These are phyloP conservation scores for Skeletonema grethae DNA, from an alignment of 108 stramenopile species.

Conservation along the genomic window DNA sequence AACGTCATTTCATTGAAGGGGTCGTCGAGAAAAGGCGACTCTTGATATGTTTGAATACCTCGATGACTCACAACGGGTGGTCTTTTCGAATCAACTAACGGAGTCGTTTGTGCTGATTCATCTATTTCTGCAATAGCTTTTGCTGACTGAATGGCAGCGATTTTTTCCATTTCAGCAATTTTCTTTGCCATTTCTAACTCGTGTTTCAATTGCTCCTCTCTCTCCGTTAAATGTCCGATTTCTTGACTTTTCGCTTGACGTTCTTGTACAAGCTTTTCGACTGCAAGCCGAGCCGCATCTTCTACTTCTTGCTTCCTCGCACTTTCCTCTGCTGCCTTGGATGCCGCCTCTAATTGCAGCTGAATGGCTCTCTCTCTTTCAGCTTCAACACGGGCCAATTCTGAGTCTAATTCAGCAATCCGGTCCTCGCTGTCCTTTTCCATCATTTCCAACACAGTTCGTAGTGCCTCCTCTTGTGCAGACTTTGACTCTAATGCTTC, in stretches of 20 bases:
- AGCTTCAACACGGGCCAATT: constrained; percentile 36
- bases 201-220: constrained; percentile 34
- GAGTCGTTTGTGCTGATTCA: neutral
- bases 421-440: constrained; percentile 50
- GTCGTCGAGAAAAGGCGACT: constrained; percentile 46
- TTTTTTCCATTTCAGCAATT: constrained; percentile 18
- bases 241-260: constrained; percentile 30
- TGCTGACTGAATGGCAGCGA: constrained; percentile 12
- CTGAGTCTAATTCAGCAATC: constrained; percentile 38
- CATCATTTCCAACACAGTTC: constrained; percentile 58
- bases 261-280: constrained; percentile 42
- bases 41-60: constrained; percentile 14
- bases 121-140: constrained; percentile 1
- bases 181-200: constrained; percentile 45
- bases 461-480: constrained; percentile 52
- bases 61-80: constrained; percentile 35
- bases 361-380: constrained; percentile 36
- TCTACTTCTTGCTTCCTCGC: constrained; percentile 26
- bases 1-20: constrained; percentile 67
- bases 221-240: constrained; percentile 21
- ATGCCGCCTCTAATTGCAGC: constrained; percentile 33
- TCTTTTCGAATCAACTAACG: constrained; percentile 14
- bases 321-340: constrained; percentile 33
- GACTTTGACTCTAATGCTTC: constrained; percentile 31
- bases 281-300: constrained; percentile 44